These are phyloP conservation scores for Eleusine indica DNA, from an alignment of 176 grass and related monocot genomes.

Conservation along the genomic window DNA sequence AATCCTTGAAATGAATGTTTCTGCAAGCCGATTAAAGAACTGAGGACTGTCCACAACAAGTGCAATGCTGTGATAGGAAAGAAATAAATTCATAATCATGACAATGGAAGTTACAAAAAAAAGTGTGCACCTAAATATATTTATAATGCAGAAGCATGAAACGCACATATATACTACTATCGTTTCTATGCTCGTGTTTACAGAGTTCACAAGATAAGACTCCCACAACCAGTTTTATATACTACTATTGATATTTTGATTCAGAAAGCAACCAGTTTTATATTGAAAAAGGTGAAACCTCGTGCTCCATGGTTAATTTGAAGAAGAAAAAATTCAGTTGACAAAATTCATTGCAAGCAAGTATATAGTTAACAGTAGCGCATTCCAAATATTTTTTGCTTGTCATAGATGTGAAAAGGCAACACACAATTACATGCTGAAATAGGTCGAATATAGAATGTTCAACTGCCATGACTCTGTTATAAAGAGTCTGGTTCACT, in stretches of 20 bases:
- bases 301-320: conserved; percentile 9
- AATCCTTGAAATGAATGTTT: conserved; percentile 74
- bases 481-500: neutral
- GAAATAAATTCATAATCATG: conserved; percentile 39
- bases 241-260: neutral
- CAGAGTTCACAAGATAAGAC: neutral
- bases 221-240: neutral
- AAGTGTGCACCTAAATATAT: conserved; percentile 18
- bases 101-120: conserved; percentile 41
- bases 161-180: neutral
- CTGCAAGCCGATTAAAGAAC: conserved; percentile 89
- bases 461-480: neutral
- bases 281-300: neutral
- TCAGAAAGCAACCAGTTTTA: neutral
- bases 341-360: neutral
- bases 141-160: conserved; percentile 5
- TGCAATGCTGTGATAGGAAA: conserved; percentile 66
- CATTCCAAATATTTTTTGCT: too few relatives aligned
- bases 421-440: conserved; percentile 21
- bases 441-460: neutral
- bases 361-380: conserved; percentile 14
- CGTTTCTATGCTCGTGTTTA: neutral
- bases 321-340: neutral
- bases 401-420: conserved; percentile 13
- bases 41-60: conserved; percentile 90